Conservation (phyloP, 352 stramenopile genomes). For the Globisporangium radiosum region DNA sequence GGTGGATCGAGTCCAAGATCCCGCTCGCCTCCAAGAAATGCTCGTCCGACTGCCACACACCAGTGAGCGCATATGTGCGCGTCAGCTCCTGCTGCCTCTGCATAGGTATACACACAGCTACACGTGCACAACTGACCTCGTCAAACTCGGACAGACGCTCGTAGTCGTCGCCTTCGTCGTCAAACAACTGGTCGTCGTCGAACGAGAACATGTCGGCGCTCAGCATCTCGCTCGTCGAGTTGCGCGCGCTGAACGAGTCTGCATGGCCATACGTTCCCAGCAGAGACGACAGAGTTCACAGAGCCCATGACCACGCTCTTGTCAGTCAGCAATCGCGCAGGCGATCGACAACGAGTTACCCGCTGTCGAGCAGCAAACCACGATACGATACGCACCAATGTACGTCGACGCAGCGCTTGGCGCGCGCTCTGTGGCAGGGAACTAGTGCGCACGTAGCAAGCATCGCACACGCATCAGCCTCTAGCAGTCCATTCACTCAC, state of each 20-base stretch:
- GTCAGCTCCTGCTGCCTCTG: too few relatives aligned
- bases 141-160: slow-evolving; percentile 71
- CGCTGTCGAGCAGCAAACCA: background rate
- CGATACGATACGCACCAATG: slow-evolving; percentile 7
- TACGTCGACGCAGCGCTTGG: slow-evolving; percentile 31
- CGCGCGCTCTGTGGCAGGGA: slow-evolving; percentile 11
- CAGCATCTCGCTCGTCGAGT: slow-evolving; percentile 24
- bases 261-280: slow-evolving; percentile 10
- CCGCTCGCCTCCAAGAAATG: slow-evolving; percentile 69
- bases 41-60: slow-evolving; percentile 38
- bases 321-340: background rate
- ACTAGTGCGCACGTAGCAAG: background rate
- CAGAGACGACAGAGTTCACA: background rate
- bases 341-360: too few relatives aligned
- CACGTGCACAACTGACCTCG: slow-evolving; percentile 26
- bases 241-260: slow-evolving; percentile 40
- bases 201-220: slow-evolving; percentile 32
- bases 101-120: background rate
- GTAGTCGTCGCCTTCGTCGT: slow-evolving; percentile 37
- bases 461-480: background rate
- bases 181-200: slow-evolving; percentile 31
- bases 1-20: slow-evolving; percentile 77
- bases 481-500: background rate
- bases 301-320: background rate
- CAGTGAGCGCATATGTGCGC: too few relatives aligned